Base-by-base conservation (phyloP, 768 basidiomycete genomes). In the Goffeauzyma gilvescens region DNA sequence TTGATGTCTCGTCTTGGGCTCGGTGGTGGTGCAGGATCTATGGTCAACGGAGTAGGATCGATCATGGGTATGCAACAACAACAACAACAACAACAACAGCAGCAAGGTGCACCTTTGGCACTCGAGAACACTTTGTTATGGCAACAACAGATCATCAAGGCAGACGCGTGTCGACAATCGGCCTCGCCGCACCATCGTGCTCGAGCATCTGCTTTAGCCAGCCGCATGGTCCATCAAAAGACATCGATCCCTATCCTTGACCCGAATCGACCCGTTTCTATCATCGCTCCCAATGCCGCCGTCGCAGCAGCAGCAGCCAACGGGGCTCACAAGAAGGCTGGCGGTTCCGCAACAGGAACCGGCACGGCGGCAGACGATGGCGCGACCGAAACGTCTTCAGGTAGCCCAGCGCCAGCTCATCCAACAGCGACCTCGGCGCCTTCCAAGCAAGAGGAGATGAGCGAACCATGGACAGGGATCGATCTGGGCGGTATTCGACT, bases 401-500 rank as follows among this genome's bases (percentile, higher is more conserved):
- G 60, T 14, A 54, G 55, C 5, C 46, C 38, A 2, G 44, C 50
- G 13, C 41, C 50, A 2, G 55, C 51, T 14, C 79, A 81, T 51
- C 78, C 81, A 1, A 79, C 82, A 2, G 76, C 81, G 3, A 79
- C 76, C 4, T 76, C 75, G 10, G 78, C 78, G 15, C 81, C 84
- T 31, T 75, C 75, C 4, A 71, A 72, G 32, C 67, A 69, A 31
- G 75, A 80, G 35, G 73, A 75, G 58, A 33, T 48, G 27, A 31
- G 32, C 6, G 55, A 62, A 35, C 56, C 58, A 1, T 98, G 90
- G 89, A 79, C 67, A 22, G 82, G 83, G 15, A 68, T 98, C 36
- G 93, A 98, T 65, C 84, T 98, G 76, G 90, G 93, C 41, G 93
- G 93, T 13, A 78, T 93, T 52, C 75, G 76, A 50, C 76, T 98